Conservation (phyloP, 1,284 basidiomycete species). For the Singerocomus inundabilis region DNA sequence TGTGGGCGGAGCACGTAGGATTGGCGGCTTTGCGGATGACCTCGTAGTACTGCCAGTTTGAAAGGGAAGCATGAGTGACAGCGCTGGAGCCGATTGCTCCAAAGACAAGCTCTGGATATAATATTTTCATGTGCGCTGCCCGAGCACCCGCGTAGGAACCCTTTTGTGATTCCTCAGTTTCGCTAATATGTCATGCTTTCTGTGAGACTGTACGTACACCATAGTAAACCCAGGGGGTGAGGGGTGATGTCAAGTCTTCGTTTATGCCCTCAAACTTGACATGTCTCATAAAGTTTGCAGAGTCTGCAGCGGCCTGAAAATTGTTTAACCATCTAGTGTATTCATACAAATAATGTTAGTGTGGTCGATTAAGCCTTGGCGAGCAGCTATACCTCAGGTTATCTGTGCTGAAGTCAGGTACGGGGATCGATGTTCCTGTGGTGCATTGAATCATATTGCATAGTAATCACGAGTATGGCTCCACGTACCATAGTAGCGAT, state of each 20-base stretch:
- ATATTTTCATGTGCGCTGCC: slow-evolving; percentile 86
- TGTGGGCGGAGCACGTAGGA: slow-evolving; percentile 64
- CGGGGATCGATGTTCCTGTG: slow-evolving; percentile 79
- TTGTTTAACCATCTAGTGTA: slow-evolving; percentile 78
- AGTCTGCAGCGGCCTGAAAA: slow-evolving; percentile 88
- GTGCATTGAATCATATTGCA: not conserved
- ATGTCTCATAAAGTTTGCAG: slow-evolving; percentile 84
- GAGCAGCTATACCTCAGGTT: slow-evolving; percentile 55
- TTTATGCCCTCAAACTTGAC: slow-evolving; percentile 75
- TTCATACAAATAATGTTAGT: slow-evolving; percentile 10
- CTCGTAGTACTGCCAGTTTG: slow-evolving; percentile 87
- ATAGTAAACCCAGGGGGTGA: slow-evolving; percentile 92
- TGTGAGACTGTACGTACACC: slow-evolving; percentile 57
- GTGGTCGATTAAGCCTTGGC: not conserved
- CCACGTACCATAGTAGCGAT: slow-evolving; percentile 75
- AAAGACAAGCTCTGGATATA: slow-evolving; percentile 86
- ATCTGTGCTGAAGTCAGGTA: slow-evolving; percentile 77
- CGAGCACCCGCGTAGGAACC: slow-evolving; percentile 92
- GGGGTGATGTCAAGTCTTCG: slow-evolving; percentile 65
- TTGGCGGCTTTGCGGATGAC: slow-evolving; percentile 79
- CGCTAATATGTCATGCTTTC: not conserved
- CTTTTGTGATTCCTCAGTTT: slow-evolving; percentile 35
- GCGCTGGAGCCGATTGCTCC: slow-evolving; percentile 86
- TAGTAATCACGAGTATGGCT: slow-evolving; percentile 9
- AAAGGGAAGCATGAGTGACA: slow-evolving; percentile 71